Conservation (phyloP, 2,329 filamentous ascomycete genomes). For the Penicillium polonicum region DNA sequence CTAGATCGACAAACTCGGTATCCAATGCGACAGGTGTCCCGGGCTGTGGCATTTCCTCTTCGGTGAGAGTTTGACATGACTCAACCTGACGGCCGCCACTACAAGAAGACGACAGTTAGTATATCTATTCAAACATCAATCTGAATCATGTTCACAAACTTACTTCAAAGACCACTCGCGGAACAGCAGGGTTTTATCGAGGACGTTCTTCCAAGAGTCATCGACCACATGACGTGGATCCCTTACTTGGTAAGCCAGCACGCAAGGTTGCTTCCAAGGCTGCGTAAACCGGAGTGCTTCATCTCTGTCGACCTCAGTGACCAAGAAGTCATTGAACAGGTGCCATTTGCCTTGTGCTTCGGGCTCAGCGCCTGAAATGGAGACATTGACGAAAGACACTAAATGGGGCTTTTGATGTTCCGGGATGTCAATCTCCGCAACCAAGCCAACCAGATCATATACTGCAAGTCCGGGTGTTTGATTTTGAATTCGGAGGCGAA, state of each 20-base stretch:
- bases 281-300: slow-evolving; percentile 89
- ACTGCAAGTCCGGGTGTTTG: slow-evolving; percentile 79
- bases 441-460: slow-evolving; percentile 87
- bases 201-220: slow-evolving; percentile 75
- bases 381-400: slow-evolving; percentile 85
- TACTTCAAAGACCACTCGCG: slow-evolving; percentile 62
- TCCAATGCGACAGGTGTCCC: slow-evolving; percentile 84
- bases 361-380: slow-evolving; percentile 42
- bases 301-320: slow-evolving; percentile 72
- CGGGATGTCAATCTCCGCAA: slow-evolving; percentile 83
- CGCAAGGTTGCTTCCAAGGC: slow-evolving; percentile 87
- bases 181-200: slow-evolving; percentile 84
- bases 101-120: slow-evolving; percentile 3
- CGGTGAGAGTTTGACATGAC: slow-evolving; percentile 39
- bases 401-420: slow-evolving; percentile 86
- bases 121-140: not conserved
- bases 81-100: slow-evolving; percentile 41
- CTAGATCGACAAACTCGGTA: slow-evolving; percentile 91
- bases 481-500: slow-evolving; percentile 75
- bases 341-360: slow-evolving; percentile 77
- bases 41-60: slow-evolving; percentile 65
- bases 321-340: slow-evolving; percentile 95
- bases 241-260: slow-evolving; percentile 83
- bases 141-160: slow-evolving; percentile 13
- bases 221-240: slow-evolving; percentile 78